Evolutionary conservation across 345 rosid genomes (phyloP), one percentile per base, ranked within the genome.

Genomic region (Salix exigua): DNA sequence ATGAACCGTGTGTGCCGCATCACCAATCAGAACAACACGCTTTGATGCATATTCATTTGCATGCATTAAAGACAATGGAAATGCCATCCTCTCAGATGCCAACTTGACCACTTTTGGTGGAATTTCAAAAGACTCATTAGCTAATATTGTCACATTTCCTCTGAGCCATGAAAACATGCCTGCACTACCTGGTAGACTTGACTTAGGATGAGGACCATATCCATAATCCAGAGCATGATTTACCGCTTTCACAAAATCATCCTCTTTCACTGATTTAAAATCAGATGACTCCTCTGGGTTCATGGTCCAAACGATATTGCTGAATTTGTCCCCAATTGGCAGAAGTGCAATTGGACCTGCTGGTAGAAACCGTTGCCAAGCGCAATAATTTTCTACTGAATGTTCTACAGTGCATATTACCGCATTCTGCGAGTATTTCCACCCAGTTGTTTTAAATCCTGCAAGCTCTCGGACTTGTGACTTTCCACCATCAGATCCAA

Each of bases 221-320:
- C 97, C 99, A 78, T 87, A 71, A 82, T 93, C 93, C 70, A 93
- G 82, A 75, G 99, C 96, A 70, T 91, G 87, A 75, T 95, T 93
- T 60, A 91, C 84, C 68, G 90, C 88, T 70, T 88, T 87, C 80
- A 95, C 82, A 83, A 93, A 95, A 72, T 89, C 93, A 77, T 78
- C 90, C 81, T 91, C 99, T 14, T 84, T 83, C 96, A 90, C 87
- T n/a, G 86, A 85, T 79, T 91, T 91, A 31, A 70, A 79, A 72
- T 89, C 91, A 63, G 86, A 85, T 17, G 96, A 82, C 79, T 91
- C 93, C 76, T 87, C 78, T 33, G 98, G 96, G 81, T 77, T 91
- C 98, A 91, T 91, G 25, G 97, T 93, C 99, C 97, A 95, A 60
- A 93, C 97, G 10, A 95, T 90, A 76, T 95, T 95, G 90, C 99